Conservation (phyloP, 208 protist genomes). For the Vickermania spadyakhi region DNA sequence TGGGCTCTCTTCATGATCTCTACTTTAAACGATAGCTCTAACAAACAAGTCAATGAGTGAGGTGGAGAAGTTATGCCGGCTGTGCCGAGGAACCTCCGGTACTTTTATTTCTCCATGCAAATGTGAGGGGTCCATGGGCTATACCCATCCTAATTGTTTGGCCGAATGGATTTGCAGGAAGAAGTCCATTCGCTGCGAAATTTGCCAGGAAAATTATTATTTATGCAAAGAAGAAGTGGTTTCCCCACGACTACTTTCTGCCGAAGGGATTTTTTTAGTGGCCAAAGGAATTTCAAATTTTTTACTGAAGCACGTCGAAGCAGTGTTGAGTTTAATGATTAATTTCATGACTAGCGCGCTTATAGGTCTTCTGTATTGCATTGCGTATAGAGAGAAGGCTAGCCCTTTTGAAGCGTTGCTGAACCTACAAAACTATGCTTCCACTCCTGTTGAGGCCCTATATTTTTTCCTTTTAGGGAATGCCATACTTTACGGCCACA, state of each 20-base stretch:
- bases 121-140: slow-evolving; percentile 25
- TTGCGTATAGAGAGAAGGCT: not conserved
- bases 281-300: not conserved
- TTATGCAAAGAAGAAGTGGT: slow-evolving; percentile 2
- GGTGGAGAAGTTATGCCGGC: slow-evolving; percentile 10
- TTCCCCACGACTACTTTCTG: not conserved
- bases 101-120: slow-evolving; percentile 18
- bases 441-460: too few relatives aligned
- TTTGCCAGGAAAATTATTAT: slow-evolving; percentile 16
- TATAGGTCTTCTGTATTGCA: not conserved
- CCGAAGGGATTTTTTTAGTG: not conserved
- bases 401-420: not conserved
- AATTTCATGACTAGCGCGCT: not conserved
- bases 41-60: too few relatives aligned
- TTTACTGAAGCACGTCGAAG: not conserved
- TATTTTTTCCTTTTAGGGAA: too few relatives aligned
- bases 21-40: too few relatives aligned
- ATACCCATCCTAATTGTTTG: slow-evolving; percentile 23
- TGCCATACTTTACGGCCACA: too few relatives aligned
- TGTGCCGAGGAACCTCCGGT: slow-evolving; percentile 17
- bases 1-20: too few relatives aligned
- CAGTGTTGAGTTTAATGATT: not conserved
- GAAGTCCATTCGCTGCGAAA: slow-evolving; percentile 17
- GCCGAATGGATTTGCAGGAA: slow-evolving; percentile 15
- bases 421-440: too few relatives aligned